phyloP scores from a whole-genome alignment of 345 rosid genomes.

The Gossypium herbaceum region DNA sequence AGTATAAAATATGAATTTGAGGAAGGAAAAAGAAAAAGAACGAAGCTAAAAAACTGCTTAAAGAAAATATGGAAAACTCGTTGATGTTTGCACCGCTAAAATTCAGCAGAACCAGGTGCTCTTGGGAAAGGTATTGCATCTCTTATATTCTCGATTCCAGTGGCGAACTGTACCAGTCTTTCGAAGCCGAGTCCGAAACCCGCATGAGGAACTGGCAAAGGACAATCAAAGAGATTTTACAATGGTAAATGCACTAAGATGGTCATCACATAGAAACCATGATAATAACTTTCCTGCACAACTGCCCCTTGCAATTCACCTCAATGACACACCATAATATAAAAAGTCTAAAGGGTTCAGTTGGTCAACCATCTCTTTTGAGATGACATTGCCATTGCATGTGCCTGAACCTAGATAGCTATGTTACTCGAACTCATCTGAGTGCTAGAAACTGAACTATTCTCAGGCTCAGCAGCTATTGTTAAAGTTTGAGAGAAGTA shows the following conservation, averaged over 20 bases:
- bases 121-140: conserved; percentile 96
- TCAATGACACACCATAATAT: not conserved
- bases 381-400: not conserved
- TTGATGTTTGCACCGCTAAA: conserved; percentile 24
- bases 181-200: conserved; percentile 95
- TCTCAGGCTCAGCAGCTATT: not conserved
- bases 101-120: conserved; percentile 85
- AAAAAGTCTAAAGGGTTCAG: not conserved
- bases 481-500: not conserved
- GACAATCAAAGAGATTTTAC: not conserved
- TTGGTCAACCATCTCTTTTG: not conserved
- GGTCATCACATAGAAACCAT: not conserved
- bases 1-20: not conserved
- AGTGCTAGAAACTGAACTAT: not conserved
- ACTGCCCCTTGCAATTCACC: not conserved
- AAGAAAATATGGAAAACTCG: not conserved
- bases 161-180: conserved; percentile 92
- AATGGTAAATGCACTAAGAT: not conserved
- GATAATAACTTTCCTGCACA: not conserved
- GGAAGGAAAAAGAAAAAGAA: not conserved
- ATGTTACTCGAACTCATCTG: too few species aligned
- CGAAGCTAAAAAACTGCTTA: not conserved
- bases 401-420: not conserved
- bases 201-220: conserved; percentile 85
- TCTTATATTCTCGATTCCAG: conserved; percentile 90